A percentile compares a stretch with the other conserved stretches of the same genome.
Conservation (phyloP, 176 grass and related monocot genomes). For the Rhipidocladum racemiflorum region DNA sequence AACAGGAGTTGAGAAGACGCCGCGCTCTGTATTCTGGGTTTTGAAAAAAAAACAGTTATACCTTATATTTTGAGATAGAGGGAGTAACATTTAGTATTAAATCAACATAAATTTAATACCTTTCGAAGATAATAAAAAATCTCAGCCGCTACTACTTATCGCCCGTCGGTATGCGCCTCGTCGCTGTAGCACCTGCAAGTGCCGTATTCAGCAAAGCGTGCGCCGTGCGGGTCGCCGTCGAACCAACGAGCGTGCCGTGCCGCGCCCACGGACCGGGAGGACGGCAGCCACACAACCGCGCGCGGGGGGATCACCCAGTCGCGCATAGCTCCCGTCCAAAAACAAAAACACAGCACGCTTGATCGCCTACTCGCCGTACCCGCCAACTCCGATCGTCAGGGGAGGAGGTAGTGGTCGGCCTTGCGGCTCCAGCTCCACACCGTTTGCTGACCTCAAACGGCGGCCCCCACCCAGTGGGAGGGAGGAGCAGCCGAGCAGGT, state of each 20-base stretch:
- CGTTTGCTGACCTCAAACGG: not conserved
- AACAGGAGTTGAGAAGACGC: too few species aligned
- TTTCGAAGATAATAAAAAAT: too few species aligned
- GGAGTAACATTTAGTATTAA: too few species aligned
- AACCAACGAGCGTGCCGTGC: not conserved
- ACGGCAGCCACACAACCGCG: conserved; percentile 11
- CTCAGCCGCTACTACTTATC: not conserved
- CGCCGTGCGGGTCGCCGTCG: not conserved
- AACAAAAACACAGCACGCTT: not conserved
- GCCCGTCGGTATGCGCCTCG: conserved; percentile 8
- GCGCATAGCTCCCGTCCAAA: not conserved
- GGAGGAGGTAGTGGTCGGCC: conserved; percentile 3
- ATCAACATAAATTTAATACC: too few species aligned
- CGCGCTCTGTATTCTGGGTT: too few species aligned
- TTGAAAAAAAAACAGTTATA: too few species aligned
- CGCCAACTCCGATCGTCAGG: too few species aligned
- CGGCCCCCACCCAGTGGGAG: not conserved
- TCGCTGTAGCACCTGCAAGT: not conserved
- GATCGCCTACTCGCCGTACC: not conserved
- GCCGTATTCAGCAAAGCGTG: not conserved
- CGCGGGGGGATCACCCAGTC: conserved; percentile 8
- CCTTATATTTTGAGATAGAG: too few species aligned
- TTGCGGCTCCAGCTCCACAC: conserved; percentile 25
- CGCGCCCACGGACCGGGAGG: not conserved
- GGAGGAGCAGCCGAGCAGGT: not conserved